These are phyloP conservation scores for Clarireedia hainanense DNA, from an alignment of 2,329 filamentous ascomycete species.

Conservation along the genomic window DNA sequence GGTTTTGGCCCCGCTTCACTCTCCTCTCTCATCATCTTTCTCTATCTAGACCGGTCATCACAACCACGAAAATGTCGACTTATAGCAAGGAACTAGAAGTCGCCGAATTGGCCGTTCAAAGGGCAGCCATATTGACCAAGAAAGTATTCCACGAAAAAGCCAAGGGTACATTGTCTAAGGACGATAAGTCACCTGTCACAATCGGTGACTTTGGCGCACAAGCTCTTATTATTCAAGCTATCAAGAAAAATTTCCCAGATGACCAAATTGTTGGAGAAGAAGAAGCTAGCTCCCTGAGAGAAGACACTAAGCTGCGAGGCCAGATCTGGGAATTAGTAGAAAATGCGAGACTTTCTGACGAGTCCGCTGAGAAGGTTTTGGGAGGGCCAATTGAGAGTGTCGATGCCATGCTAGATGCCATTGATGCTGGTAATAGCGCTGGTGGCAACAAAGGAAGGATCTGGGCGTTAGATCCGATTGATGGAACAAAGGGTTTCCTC, in stretches of 20 bases:
- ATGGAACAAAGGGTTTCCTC: constrained; percentile 95
- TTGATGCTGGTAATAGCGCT: constrained; percentile 60
- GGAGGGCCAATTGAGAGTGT: constrained; percentile 61
- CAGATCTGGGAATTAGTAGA: constrained; percentile 82
- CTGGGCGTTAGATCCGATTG: constrained; percentile 96
- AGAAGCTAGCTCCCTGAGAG: constrained; percentile 72
- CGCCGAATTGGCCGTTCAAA: constrained; percentile 82
- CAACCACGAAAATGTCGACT: constrained; percentile 29
- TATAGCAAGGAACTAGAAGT: constrained; percentile 76
- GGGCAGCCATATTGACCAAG: constrained; percentile 68
- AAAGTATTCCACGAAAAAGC: constrained; percentile 79
- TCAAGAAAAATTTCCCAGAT: constrained; percentile 80
- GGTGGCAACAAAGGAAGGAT: constrained; percentile 72
- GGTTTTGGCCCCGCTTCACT: constrained; percentile 23
- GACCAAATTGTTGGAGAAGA: constrained; percentile 95
- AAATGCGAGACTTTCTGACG: constrained; percentile 60
- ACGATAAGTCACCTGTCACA: constrained; percentile 93
- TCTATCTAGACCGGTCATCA: constrained; percentile 11
- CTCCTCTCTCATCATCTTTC: constrained; percentile 26
- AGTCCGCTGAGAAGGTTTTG: constrained; percentile 55
- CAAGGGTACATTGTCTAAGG: constrained; percentile 90
- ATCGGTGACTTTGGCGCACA: constrained; percentile 98
- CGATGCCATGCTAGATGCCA: constrained; percentile 58
- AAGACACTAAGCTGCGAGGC: constrained; percentile 59
- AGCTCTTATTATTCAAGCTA: constrained; percentile 86